Conservation (phyloP, 345 rosid genomes). For the Orychophragmus violaceus region DNA sequence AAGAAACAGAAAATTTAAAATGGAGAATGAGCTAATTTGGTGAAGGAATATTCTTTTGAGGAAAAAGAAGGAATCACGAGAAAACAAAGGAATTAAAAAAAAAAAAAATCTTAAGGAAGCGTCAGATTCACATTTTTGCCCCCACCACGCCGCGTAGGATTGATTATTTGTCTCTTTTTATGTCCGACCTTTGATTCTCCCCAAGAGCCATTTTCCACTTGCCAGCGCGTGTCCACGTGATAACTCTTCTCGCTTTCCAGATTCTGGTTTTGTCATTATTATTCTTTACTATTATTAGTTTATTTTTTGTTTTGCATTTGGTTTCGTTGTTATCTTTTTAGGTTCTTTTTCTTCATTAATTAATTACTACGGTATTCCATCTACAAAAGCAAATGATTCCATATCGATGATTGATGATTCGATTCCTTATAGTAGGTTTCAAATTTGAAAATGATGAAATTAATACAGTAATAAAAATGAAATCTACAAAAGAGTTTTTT, state of each 20-base stretch:
- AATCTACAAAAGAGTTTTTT: neutral
- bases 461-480: neutral
- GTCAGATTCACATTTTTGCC: conserved; percentile 23
- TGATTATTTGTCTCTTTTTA: neutral
- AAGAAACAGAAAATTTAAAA: neutral
- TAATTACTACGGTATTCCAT: neutral
- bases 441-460: neutral
- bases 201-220: conserved; percentile 10
- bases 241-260: neutral
- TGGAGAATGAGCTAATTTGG: conserved; percentile 5
- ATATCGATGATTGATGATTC: neutral
- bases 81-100: neutral
- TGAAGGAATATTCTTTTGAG: conserved; percentile 12
- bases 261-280: conserved; percentile 10
- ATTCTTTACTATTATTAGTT: neutral
- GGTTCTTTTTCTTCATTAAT: neutral
- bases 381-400: neutral
- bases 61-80: conserved; percentile 15
- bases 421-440: neutral
- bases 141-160: conserved; percentile 19
- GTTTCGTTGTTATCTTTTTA: neutral
- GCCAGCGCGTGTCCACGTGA: conserved; percentile 17
- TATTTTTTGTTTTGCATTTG: neutral
- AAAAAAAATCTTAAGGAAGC: conserved; percentile 21
- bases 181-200: conserved; percentile 18